phyloP scores from a whole-genome alignment of 257 asterid genomes.

The Nicotiana paniculata region DNA sequence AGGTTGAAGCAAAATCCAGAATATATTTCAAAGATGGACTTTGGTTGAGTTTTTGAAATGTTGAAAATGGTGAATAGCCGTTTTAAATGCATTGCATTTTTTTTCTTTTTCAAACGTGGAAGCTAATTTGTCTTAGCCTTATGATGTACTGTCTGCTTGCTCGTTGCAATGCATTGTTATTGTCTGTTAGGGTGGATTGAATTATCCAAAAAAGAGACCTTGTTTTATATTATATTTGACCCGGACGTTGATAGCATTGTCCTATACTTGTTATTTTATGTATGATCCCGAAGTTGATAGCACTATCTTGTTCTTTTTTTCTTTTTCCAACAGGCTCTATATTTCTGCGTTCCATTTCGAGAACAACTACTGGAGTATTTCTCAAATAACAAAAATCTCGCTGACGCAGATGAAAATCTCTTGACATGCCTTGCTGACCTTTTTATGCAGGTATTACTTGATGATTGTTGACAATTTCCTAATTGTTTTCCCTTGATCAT shows the following conservation, averaged over 20 bases:
- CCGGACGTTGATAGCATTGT: background rate
- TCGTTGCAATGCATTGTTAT: background rate
- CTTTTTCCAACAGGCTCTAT: slow-evolving; percentile 66
- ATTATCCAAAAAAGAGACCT: background rate
- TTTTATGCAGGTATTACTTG: slow-evolving; percentile 60
- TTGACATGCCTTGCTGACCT: slow-evolving; percentile 87
- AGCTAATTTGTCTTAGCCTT: background rate
- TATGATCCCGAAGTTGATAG: background rate
- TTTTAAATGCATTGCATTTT: background rate
- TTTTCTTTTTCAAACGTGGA: background rate
- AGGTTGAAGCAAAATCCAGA: background rate
- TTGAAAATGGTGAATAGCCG: background rate
- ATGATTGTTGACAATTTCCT: background rate
- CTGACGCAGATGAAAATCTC: slow-evolving; percentile 83
- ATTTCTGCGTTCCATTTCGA: slow-evolving; percentile 91
- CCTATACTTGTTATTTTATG: background rate
- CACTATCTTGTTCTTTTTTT: background rate
- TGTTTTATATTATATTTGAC: background rate
- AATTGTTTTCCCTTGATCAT: background rate
- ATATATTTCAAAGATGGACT: background rate
- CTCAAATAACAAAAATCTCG: slow-evolving; percentile 59
- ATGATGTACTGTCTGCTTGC: background rate
- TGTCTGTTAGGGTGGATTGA: background rate
- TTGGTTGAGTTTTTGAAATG: background rate
- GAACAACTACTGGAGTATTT: slow-evolving; percentile 81